Evolutionary conservation across 805 yeast species (phyloP).

Genomic region (Nakazawaea populi): DNA sequence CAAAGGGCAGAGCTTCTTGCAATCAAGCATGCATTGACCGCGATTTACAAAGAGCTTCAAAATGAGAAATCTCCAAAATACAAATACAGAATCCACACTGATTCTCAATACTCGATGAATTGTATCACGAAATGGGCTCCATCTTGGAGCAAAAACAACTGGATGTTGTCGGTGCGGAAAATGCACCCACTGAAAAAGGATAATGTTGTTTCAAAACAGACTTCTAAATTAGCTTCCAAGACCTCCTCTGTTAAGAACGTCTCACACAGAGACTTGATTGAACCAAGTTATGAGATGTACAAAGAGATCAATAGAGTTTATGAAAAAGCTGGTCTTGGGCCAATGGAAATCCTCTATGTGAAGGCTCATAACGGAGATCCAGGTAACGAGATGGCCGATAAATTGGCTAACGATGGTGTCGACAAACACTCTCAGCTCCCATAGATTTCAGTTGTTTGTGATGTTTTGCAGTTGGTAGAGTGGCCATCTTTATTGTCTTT

Average conservation of each 20-base stretch:
- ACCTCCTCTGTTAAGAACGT: conserved; percentile 31
- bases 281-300: conserved; percentile 21
- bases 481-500: no score
- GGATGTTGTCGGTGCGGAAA: conserved; percentile 26
- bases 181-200: not conserved
- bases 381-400: conserved; percentile 79
- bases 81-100: conserved; percentile 48
- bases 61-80: conserved; percentile 13
- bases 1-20: conserved; percentile 80
- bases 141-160: conserved; percentile 54
- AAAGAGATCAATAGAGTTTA: conserved; percentile 32
- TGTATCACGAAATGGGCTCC: conserved; percentile 51
- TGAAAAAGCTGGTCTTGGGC: conserved; percentile 24
- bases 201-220: no score
- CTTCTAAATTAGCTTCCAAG: no score
- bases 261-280: conserved; percentile 46
- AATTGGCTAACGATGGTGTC: conserved; percentile 64
- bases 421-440: conserved; percentile 14
- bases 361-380: conserved; percentile 61
- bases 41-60: conserved; percentile 28
- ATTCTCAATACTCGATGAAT: conserved; percentile 63
- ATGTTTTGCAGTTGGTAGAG: no score
- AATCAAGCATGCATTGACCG: conserved; percentile 45
- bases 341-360: conserved; percentile 47
- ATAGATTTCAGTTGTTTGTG: not conserved